Evolutionary conservation across 768 basidiomycete species (phyloP).

Genomic region (Boletales sp.): DNA sequence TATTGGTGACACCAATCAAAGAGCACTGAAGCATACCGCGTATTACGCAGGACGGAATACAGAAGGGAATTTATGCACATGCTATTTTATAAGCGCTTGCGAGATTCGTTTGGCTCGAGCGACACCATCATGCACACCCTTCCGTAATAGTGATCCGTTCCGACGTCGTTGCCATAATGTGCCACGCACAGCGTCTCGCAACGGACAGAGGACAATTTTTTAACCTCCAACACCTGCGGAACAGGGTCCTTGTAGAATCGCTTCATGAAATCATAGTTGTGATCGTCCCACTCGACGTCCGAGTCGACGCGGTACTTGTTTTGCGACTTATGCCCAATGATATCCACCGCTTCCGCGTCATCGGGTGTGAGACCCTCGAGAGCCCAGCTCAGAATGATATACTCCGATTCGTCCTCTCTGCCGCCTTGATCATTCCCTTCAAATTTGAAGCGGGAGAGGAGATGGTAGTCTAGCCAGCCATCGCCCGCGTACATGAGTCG

Average conservation of each 20-base stretch:
- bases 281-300: too few species aligned
- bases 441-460: not conserved
- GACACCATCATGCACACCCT: constrained; percentile 1
- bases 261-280: not conserved
- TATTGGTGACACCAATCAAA: too few species aligned
- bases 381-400: too few species aligned
- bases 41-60: too few species aligned
- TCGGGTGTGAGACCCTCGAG: not conserved
- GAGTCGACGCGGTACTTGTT: not conserved
- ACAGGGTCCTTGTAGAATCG: constrained; percentile 1
- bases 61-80: too few species aligned
- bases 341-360: constrained; percentile 1
- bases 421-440: not conserved
- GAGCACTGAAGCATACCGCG: too few species aligned
- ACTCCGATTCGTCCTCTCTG: not conserved
- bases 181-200: not conserved
- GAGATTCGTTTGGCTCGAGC: not conserved
- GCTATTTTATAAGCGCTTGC: not conserved
- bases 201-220: not conserved
- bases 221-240: constrained; percentile 1
- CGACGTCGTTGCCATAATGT: not conserved
- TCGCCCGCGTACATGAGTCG: not conserved
- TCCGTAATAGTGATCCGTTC: constrained; percentile 1
- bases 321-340: not conserved
- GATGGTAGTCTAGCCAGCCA: not conserved